Base-by-base conservation (phyloP, 495 filamentous ascomycete genomes). In the Amorphotheca resinae region DNA sequence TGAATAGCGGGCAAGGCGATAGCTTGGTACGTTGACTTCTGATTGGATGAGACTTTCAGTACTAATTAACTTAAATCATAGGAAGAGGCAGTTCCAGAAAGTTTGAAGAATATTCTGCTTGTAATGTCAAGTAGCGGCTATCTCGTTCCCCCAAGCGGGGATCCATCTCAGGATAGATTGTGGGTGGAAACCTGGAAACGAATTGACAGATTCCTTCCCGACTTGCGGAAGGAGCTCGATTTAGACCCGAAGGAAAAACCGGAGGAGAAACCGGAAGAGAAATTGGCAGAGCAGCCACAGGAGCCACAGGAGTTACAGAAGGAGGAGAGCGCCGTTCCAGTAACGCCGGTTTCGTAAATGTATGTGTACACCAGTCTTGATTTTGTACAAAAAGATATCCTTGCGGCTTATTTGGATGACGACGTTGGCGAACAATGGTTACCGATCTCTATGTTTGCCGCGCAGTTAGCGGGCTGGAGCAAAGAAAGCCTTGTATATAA, bases 1-100 rank as follows among this genome's bases (percentile, higher is more conserved):
- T 96, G 81, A 93, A 95, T 59, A 93, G 85, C 52, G 91, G 91
- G 3, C 87, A 94, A 60, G 84, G 84, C 9, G 86, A 94, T 54
- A 87, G 79, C 53, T 62, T 94, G 57, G 86, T 91, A 73, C 60
- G 82, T 68, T 38, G 16, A 23, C 22, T 21, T 11, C 28, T 31
- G 22, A 11, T 9, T 6, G 9, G 9, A 4, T 2, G 20, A 11
- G 15, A 34, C 34, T 21, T 18, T n/a, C 30, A 23, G 17, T 9
- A 9, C 40, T 21, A 22, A 9, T 37, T 21, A 22, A 34, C 9
- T 34, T 23, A 7, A 7, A 7, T 16, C 52, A 42, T 50, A 89
- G 81, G 86, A 93, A 62, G 89, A 96, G 67, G 88, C 91, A 22
- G 85, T 99, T 2, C 85, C 87, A 3, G 93, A 99, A 58, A 87